Conservation (phyloP, 768 basidiomycete species). For the Suillus subaureus region DNA sequence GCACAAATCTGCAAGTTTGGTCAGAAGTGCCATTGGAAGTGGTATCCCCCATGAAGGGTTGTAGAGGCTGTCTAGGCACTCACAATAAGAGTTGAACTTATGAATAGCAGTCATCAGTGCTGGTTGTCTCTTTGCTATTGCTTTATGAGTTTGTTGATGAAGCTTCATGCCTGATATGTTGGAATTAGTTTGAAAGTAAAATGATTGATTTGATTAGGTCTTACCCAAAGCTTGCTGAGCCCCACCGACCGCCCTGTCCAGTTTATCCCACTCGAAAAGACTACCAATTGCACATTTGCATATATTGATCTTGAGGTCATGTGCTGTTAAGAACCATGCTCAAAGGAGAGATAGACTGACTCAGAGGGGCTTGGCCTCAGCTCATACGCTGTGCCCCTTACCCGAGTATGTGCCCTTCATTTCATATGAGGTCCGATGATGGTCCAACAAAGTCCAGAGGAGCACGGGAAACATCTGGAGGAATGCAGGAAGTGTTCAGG, state of each 20-base stretch:
- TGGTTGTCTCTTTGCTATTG: no score
- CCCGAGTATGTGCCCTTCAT: no score
- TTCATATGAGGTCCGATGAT: no score
- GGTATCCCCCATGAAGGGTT: conserved; percentile 31
- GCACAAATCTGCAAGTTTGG: conserved; percentile 23
- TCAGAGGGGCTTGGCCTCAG: no score
- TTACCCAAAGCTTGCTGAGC: conserved; percentile 31
- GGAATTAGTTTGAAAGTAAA: neutral
- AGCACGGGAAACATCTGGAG: no score
- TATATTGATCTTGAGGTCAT: conserved; percentile 33
- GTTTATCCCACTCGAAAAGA: conserved; percentile 31
- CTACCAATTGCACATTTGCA: conserved; percentile 25
- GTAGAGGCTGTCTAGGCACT: conserved; percentile 20
- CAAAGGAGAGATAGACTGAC: no score
- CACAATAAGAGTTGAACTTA: conserved; percentile 35
- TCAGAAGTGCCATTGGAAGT: conserved; percentile 35
- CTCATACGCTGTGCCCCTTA: no score
- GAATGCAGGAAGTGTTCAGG: no score
- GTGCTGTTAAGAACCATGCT: no score
- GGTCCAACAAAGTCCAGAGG: no score
- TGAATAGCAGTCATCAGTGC: conserved; percentile 22
- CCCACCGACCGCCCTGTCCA: conserved; percentile 18
- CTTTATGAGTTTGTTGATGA: no score
- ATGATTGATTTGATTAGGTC: neutral
- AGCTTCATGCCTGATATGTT: conserved; percentile 29